These are phyloP conservation scores for Coleophoma eucalyptorum DNA, from an alignment of 2,329 filamentous ascomycete genomes.

Conservation along the genomic window DNA sequence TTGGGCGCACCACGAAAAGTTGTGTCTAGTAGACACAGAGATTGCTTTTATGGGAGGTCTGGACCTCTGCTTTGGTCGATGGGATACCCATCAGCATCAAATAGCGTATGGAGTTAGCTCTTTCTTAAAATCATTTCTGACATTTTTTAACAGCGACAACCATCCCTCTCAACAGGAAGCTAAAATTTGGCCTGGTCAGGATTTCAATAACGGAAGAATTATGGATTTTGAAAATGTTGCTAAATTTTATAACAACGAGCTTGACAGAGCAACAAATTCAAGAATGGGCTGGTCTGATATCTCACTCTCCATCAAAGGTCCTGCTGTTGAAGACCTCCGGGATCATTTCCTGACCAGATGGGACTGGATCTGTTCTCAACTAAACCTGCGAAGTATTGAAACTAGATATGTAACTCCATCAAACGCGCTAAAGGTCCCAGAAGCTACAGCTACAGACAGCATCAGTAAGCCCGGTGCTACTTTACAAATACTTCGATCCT, in stretches of 20 bases:
- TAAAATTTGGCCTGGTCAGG: conserved; percentile 83
- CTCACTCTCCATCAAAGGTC: conserved; percentile 70
- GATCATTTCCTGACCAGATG: conserved; percentile 82
- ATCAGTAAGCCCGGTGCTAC: conserved; percentile 11
- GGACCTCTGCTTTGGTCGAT: conserved; percentile 83
- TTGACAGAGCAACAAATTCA: conserved; percentile 73
- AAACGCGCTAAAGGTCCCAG: not conserved
- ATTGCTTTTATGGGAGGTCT: conserved; percentile 89
- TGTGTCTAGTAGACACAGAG: conserved; percentile 73
- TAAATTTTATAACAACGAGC: conserved; percentile 81
- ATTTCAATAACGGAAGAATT: conserved; percentile 86
- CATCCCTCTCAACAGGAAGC: conserved; percentile 74
- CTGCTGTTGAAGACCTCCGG: conserved; percentile 69
- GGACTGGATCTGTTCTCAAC: conserved; percentile 71
- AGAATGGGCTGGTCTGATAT: conserved; percentile 88
- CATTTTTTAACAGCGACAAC: no score
- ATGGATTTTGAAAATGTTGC: conserved; percentile 74
- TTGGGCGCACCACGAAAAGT: conserved; percentile 93
- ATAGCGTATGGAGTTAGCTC: conserved; percentile 67
- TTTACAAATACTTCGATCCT: conserved; percentile 38
- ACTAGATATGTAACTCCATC: not conserved
- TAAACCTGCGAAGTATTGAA: conserved; percentile 3
- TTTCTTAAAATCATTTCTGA: no score
- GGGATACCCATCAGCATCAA: conserved; percentile 83
- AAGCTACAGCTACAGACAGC: no score